Evolutionary conservation across 441 rosid genomes (phyloP).

Genomic region (Flueggea neowawraea): DNA sequence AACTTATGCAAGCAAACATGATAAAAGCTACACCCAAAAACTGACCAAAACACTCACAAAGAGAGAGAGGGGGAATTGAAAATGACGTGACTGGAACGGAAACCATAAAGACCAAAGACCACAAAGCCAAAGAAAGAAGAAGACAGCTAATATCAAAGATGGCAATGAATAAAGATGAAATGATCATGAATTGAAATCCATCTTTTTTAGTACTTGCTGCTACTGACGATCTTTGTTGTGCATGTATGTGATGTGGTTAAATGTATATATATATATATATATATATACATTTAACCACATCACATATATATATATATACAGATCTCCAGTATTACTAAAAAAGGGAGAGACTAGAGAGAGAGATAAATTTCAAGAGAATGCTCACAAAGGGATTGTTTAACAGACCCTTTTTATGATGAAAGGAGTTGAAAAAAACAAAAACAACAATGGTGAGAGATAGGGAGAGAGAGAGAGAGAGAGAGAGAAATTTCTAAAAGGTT

Average conservation of each 20-base stretch:
- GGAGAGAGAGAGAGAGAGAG: too few relatives aligned
- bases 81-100: slow-evolving; percentile 53
- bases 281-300: too few relatives aligned
- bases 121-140: slow-evolving; percentile 14
- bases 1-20: slow-evolving; percentile 15
- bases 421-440: slow-evolving; percentile 1
- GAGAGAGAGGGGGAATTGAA: slow-evolving; percentile 28
- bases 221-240: too few relatives aligned
- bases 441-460: slow-evolving; percentile 1
- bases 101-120: slow-evolving; percentile 31
- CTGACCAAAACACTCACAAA: slow-evolving; percentile 6
- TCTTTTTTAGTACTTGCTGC: too few relatives aligned
- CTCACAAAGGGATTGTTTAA: neutral
- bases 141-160: slow-evolving; percentile 23
- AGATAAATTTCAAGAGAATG: slow-evolving; percentile 1
- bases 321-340: slow-evolving; percentile 17
- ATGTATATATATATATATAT: too few relatives aligned
- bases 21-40: slow-evolving; percentile 16
- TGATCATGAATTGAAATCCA: slow-evolving; percentile 8
- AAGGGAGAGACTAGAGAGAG: neutral
- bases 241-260: too few relatives aligned
- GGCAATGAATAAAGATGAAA: slow-evolving; percentile 23
- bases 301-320: neutral
- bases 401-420: slow-evolving; percentile 13
- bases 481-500: neutral